Evolutionary conservation across 306 rosid species (phyloP), one percentile per base, ranked within the genome.

Genomic region (Malus orientalis): DNA sequence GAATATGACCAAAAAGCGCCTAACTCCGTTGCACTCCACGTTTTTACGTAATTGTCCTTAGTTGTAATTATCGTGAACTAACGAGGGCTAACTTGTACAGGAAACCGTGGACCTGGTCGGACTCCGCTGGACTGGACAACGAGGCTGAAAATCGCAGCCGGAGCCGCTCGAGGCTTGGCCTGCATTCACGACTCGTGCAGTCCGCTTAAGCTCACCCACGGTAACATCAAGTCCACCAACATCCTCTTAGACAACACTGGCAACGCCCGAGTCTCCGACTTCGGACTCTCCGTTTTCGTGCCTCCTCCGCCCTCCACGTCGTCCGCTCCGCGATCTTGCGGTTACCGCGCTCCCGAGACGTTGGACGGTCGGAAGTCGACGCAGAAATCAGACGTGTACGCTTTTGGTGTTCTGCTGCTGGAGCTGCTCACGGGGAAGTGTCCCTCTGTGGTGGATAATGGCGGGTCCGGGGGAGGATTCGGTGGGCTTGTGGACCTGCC

Each of bases 41-140:
- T 59, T 30, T 30, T 30, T 54, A 38, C 19, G 0, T 64, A 18
- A 1, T 16, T 32, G 44, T 64, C 76, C 30, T 0, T 64, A 64
- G 8, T 64, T 32, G 69, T 64, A 78, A 76, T 74, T 69, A n/a
- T 51, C 2, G 14, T 4, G 32, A 86, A 70, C 74, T 42, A 74
- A 18, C 69, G 47, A 22, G 38, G 47, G 69, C 25, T 19, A 11
- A 1, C 11, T 36, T 12, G 15, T 1, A 61, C 85, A 93, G 98
- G 97, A 8, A 93, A 93, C 80, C 73, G 98, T 74, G 98, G 98
- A 40, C 98, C 98, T 0, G 97, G 98, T 18, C 74, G 98, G 70
- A 91, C 94, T 79, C 97, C 98, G 69, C 74, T 93, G 51, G 96
- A 90, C 70, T 93, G 98, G 98, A 90, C 88, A 79, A 88, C 97